Base-by-base conservation (phyloP, 352 stramenopile genomes). In the Phytophthora palmivora region DNA sequence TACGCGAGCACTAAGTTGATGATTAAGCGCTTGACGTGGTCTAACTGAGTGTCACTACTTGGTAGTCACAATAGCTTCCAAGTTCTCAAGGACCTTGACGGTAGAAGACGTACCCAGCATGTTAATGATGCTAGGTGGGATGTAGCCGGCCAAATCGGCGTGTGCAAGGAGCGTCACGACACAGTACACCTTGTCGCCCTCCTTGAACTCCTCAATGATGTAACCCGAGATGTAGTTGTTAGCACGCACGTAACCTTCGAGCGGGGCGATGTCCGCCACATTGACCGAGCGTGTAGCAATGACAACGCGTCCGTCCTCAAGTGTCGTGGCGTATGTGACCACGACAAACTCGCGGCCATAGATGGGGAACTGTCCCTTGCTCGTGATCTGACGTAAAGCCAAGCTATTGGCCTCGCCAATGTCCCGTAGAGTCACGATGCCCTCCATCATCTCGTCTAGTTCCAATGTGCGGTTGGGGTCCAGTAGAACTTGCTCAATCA, bases 71-170 rank as follows among this genome's bases (percentile, higher is more conserved):
- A 79, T 73, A 14, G 57, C 64, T 62, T 89, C 75, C 54, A 93
- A 72, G 65, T 82, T 91, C 46, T 72, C 65, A n/a, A 93, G 75
- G 38, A 91, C 81, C 71, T 93, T 90, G 58, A 90, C 77, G 2
- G 84, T 93, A n/a, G 84, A 82, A 5, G 84, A 93, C 63, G 84
- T 93, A 63, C 84, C 84, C 45, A 93, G 80, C 82, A 90, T 89
- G 75, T 92, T 94, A 67, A 92, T 82, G 49, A 94, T 76, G 48
- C 73, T 82, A 19, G 86, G 73, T 24, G 86, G 86, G 58, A 94
- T 91, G 68, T 86, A 92, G n/a, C 86, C 86, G 8, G 78, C 63
- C 45, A 94, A 66, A 46, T 94, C 84, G 47, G 81, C 83, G 63
- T 94, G 86, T 22, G 83, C 86, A 4, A 94, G 52, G 34, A 94